Evolutionary conservation across 75 land plant species (phyloP).

Genomic region (Isoetes taiwanensis): DNA sequence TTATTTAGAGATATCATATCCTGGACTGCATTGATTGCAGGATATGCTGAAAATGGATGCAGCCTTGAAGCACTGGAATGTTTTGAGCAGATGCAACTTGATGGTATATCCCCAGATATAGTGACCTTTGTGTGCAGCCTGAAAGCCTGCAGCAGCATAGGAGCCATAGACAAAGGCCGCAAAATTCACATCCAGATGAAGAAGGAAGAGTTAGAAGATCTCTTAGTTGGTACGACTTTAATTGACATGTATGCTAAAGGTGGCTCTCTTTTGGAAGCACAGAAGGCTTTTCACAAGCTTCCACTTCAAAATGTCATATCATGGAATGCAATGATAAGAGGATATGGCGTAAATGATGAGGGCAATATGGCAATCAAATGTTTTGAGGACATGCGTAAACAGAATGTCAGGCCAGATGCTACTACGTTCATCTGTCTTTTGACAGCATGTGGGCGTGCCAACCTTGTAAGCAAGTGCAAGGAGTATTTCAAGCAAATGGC

Average conservation of each 20-base stretch:
- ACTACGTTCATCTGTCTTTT: not conserved
- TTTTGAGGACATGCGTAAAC: not conserved
- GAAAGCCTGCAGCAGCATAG: constrained; percentile 10
- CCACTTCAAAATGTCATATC: not conserved
- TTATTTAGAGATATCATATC: constrained; percentile 10
- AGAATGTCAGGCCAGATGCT: not conserved
- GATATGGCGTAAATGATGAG: not conserved
- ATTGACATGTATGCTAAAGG: not conserved
- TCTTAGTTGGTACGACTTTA: not conserved
- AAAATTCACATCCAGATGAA: constrained; percentile 6
- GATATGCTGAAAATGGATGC: constrained; percentile 12
- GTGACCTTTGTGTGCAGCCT: constrained; percentile 9
- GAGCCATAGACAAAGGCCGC: constrained; percentile 8
- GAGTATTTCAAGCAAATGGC: constrained; percentile 28
- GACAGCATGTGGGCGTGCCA: not conserved
- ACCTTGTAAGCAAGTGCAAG: too few relatives aligned
- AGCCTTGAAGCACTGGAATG: constrained; percentile 1
- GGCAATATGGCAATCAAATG: not conserved
- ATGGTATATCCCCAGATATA: constrained; percentile 11
- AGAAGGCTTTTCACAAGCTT: not conserved
- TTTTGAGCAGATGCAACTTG: constrained; percentile 8
- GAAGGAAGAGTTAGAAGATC: not conserved
- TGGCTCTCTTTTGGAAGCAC: constrained; percentile 1
- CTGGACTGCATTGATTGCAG: constrained; percentile 17
- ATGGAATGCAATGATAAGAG: not conserved